Base-by-base conservation (phyloP, 202 grass and related monocot species). In the Musa balbisiana region DNA sequence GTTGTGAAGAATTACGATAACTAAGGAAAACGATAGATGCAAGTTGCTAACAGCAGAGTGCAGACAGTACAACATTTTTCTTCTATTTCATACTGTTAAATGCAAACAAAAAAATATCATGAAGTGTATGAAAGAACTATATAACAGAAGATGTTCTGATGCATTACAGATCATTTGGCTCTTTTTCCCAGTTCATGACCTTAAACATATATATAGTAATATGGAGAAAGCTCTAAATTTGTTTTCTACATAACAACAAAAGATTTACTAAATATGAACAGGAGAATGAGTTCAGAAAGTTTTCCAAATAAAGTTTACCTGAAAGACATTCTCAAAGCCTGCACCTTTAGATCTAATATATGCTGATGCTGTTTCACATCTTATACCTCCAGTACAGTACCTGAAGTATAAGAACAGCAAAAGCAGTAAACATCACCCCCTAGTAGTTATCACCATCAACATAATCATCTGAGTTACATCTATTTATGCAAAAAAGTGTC, bases 291-390 rank as follows among this genome's bases (percentile, higher is more conserved):
- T 60, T 20, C 17, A 60, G 15, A 67, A 67, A 26, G 33, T 23
- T 64, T 64, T 19, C 21, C 9, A 54, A 8, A 17, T 25, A 58
- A 13, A 14, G 1, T 26, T 67, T 86, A 93, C 94, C 83, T 97
- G 93, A 90, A 92, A 94, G 56, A 98, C 91, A 67, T 93, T 89
- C 14, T 92, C 83, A 52, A 98, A 94, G 62, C 87, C 91, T 85
- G 76, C 83, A 81, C 88, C 88, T 81, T 98, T 98, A 2, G 91
- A 93, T 68, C 87, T 89, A 74, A 98, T 98, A 89, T 94, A 93
- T 2, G 94, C 86, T 51, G 91, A 98, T 53, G 91, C 94, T 85
- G 91, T 89, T 75, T 93, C 91, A 82, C 94, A 98, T 54, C 88
- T 83, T 89, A 93, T 91, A 55, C 88, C 94, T 80, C 94, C 88